Evolutionary conservation across 2,329 filamentous ascomycete genomes (phyloP), one percentile per base, ranked within the genome.

Genomic region (Coccinonectria pachysandricola): DNA sequence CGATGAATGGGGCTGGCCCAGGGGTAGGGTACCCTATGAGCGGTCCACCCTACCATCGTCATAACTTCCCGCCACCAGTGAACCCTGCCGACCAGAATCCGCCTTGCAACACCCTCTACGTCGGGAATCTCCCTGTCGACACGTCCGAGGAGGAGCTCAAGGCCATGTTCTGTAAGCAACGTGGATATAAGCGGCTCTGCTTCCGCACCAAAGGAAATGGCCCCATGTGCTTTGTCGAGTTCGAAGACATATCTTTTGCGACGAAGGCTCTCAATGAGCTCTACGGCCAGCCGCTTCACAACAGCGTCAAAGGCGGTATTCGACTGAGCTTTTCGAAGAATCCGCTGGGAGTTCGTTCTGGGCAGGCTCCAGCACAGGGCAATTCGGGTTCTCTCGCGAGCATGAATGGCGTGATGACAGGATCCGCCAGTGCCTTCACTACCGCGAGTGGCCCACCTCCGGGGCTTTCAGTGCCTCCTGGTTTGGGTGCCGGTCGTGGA

Each of bases 181-280:
- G 87, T 24, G 91, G 91, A 4, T 98, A 95, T 62, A 96, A 93
- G 59, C 73, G 91, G 15, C 74, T 98, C 6, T 94, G 86, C 50
- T 94, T 95, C 65, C 74, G 88, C 17, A 92, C 86, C 28, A 96
- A 96, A 62, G 75, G 83, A 40, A 94, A 95, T 43, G 88, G 88
- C 0, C 88, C 88, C 2, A 96, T 96, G 87, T 96, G 91, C 52
- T 96, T 96, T 54, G 91, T 98, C 19, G 91, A 98, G 54, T 98
- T 96, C 43, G 88, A 96, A 47, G 87, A 95, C 45, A 70, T 93
- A 8, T 81, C 83, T 2, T 88, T 85, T 47, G 88, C 91, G 1
- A 95, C 88, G 21, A 93, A 91, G 56, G 80, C 87, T 1, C 67
- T 96, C 3, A 75, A 87, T 38, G 85, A 95, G 30, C 67, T 96